These are phyloP conservation scores for Stemphylium beticola DNA, from an alignment of 2,329 filamentous ascomycete genomes.

Conservation along the genomic window DNA sequence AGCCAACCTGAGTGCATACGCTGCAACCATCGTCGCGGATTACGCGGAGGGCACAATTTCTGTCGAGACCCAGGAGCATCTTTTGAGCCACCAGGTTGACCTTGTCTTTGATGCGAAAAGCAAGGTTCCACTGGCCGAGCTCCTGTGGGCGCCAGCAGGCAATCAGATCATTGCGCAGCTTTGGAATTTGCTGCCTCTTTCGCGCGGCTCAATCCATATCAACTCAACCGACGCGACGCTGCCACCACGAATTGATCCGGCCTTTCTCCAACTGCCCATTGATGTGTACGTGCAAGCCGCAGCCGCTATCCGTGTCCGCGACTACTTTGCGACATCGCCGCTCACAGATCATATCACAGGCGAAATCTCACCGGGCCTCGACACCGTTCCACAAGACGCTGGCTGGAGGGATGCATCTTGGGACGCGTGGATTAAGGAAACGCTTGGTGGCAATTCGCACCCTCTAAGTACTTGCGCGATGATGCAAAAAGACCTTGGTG, in stretches of 20 bases:
- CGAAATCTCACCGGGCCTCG: conserved; percentile 31
- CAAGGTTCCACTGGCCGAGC: conserved; percentile 55
- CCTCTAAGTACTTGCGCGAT: conserved; percentile 45
- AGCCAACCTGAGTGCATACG: conserved; percentile 39
- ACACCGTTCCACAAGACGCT: conserved; percentile 28
- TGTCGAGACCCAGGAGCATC: conserved; percentile 45
- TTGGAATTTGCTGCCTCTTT: conserved; percentile 49
- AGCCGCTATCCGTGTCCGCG: conserved; percentile 40
- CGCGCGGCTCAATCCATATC: conserved; percentile 45
- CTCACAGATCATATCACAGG: conserved; percentile 26
- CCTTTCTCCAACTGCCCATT: conserved; percentile 51
- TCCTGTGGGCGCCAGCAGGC: conserved; percentile 49
- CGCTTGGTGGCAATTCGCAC: conserved; percentile 39
- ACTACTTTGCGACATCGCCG: conserved; percentile 37
- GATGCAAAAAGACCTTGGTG: conserved; percentile 39
- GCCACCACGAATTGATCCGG: conserved; percentile 51
- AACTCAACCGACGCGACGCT: conserved; percentile 38
- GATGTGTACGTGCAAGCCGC: conserved; percentile 47
- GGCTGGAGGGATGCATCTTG: conserved; percentile 24
- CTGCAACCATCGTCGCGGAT: conserved; percentile 29
- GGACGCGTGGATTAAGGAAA: conserved; percentile 30
- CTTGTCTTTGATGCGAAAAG: conserved; percentile 53
- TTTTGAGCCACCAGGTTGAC: conserved; percentile 56
- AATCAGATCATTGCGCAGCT: conserved; percentile 46
- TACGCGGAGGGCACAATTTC: conserved; percentile 25